These are phyloP conservation scores for Pinus albicaulis DNA, from an alignment of 75 land plant genomes.

Conservation along the genomic window DNA sequence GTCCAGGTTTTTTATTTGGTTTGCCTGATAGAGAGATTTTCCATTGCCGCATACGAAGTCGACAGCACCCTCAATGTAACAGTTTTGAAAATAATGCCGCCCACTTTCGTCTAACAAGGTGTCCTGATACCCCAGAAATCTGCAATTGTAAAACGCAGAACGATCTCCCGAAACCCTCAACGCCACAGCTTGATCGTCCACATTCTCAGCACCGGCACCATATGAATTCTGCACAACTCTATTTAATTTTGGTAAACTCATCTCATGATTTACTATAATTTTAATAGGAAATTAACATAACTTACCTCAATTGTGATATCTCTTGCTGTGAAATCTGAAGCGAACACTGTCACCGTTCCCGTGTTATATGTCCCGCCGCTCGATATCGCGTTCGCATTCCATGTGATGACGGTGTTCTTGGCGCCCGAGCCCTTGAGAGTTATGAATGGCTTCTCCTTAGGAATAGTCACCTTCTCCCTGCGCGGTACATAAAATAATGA, in stretches of 20 bases:
- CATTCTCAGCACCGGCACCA: no score
- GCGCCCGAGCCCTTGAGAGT: slow-evolving; percentile 12
- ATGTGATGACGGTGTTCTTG: slow-evolving; percentile 9
- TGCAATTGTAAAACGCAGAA: slow-evolving; percentile 62
- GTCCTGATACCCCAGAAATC: slow-evolving; percentile 74
- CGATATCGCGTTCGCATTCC: slow-evolving; percentile 1
- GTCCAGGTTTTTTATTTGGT: not conserved
- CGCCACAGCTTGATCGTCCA: slow-evolving; percentile 78
- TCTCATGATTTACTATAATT: not conserved
- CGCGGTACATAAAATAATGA: no score
- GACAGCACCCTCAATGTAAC: slow-evolving; percentile 80
- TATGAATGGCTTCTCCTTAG: slow-evolving; percentile 23
- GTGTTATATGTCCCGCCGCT: not conserved
- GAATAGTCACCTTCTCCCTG: slow-evolving; percentile 34
- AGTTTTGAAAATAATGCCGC: slow-evolving; percentile 78
- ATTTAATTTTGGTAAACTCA: no score
- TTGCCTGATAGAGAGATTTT: slow-evolving; percentile 62
- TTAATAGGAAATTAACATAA: no score
- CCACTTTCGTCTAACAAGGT: slow-evolving; percentile 80
- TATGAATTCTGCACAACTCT: no score
- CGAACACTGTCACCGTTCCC: slow-evolving; percentile 15
- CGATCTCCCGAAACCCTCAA: slow-evolving; percentile 72
- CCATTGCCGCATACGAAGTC: slow-evolving; percentile 84
- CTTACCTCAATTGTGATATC: slow-evolving; percentile 1
- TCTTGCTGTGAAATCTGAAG: slow-evolving; percentile 20